These are phyloP conservation scores for Hypoxylon cercidicola DNA, from an alignment of 495 filamentous ascomycete species.

Conservation along the genomic window DNA sequence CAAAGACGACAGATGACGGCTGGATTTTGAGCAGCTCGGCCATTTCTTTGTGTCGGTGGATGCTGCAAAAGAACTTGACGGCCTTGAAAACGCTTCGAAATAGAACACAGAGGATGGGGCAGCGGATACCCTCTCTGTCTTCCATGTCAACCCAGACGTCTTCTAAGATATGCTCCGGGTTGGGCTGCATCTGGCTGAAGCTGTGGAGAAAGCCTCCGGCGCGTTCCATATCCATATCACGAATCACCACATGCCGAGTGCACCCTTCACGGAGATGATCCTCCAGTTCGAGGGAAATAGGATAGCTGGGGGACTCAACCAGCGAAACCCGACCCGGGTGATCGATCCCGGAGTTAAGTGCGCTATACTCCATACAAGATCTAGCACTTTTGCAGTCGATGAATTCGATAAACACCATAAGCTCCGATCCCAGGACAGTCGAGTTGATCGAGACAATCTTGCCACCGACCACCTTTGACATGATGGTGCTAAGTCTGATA, in stretches of 20 bases:
- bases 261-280: too few relatives aligned
- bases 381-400: neutral
- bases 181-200: neutral
- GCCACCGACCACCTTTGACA: constrained; percentile 22
- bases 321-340: too few relatives aligned
- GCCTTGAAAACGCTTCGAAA: constrained; percentile 8
- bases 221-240: too few relatives aligned
- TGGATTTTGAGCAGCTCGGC: neutral
- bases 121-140: too few relatives aligned
- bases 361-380: neutral
- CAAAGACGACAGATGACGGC: constrained; percentile 7
- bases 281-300: too few relatives aligned
- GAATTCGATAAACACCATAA: constrained; percentile 18
- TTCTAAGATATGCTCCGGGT: constrained; percentile 14
- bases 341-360: too few relatives aligned
- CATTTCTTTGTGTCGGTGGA: neutral
- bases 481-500: neutral
- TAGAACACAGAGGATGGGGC: neutral
- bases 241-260: too few relatives aligned
- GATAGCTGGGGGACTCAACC: too few relatives aligned
- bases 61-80: constrained; percentile 12
- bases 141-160: constrained; percentile 26
- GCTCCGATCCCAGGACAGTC: neutral
- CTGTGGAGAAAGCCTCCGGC: constrained; percentile 3
- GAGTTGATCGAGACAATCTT: constrained; percentile 3